These are phyloP conservation scores for Dendrobium huoshanense DNA, from an alignment of 106 monocot genomes.

Conservation along the genomic window DNA sequence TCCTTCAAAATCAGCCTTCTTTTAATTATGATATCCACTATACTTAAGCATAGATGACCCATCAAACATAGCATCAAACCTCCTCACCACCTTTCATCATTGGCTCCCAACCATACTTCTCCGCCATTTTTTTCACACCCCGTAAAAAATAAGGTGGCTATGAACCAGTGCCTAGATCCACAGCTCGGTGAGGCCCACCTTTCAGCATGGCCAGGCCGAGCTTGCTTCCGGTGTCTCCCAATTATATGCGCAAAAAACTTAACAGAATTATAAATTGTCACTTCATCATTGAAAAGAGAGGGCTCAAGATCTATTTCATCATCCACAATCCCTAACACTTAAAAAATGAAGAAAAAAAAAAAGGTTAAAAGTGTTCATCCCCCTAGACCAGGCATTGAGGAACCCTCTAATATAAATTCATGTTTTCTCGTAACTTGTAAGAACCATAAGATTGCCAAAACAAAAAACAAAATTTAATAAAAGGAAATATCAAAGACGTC, in stretches of 20 bases:
- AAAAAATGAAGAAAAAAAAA: background rate
- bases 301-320: background rate
- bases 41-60: background rate
- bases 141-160: background rate
- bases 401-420: background rate
- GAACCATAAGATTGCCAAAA: background rate
- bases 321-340: background rate
- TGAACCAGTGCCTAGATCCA: too few species aligned
- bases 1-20: background rate
- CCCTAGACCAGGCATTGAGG: background rate
- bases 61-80: background rate
- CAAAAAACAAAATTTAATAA: background rate
- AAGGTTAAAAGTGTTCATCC: background rate
- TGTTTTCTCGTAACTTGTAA: background rate
- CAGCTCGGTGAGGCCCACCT: background rate
- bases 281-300: background rate
- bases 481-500: background rate
- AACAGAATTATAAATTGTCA: background rate
- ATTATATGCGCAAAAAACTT: background rate
- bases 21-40: background rate
- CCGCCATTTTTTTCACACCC: background rate
- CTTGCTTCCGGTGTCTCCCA: background rate
- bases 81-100: background rate
- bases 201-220: background rate
- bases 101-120: background rate